These are phyloP conservation scores for Trametes versicolor DNA, from an alignment of 1,284 basidiomycete species.

Conservation along the genomic window DNA sequence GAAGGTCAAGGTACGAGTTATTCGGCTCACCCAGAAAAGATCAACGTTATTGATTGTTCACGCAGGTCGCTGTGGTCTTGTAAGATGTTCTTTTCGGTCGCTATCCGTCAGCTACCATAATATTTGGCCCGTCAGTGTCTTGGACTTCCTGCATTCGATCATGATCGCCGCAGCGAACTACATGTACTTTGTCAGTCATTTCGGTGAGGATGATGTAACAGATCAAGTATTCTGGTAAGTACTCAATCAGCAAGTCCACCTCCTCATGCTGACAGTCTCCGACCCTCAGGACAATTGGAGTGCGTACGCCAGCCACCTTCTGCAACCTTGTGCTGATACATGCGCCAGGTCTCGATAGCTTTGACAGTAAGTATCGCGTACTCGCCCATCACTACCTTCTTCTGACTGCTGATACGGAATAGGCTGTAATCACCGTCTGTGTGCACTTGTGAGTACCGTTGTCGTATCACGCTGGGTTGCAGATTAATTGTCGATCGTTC, in stretches of 20 bases:
- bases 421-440: conserved; percentile 36
- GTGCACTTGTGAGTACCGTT: conserved; percentile 32
- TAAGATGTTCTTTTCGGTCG: conserved; percentile 12
- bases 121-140: conserved; percentile 21
- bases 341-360: conserved; percentile 32
- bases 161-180: conserved; percentile 37
- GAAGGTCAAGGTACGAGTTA: conserved; percentile 37
- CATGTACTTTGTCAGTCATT: conserved; percentile 36
- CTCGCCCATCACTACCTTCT: neutral
- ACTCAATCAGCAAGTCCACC: neutral
- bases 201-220: conserved; percentile 33
- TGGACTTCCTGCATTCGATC: conserved; percentile 38
- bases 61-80: conserved; percentile 36
- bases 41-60: neutral
- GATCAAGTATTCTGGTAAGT: conserved; percentile 38
- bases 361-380: conserved; percentile 27
- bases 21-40: neutral
- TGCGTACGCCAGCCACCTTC: conserved; percentile 7
- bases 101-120: neutral
- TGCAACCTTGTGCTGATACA: neutral
- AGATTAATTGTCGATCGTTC: neutral
- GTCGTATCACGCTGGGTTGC: neutral
- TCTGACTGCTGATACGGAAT: neutral
- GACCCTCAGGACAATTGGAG: conserved; percentile 30
- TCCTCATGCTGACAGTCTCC: neutral